Evolutionary conservation across 1,139 yeast genomes (phyloP).

Genomic region (Lodderomyces theae): DNA sequence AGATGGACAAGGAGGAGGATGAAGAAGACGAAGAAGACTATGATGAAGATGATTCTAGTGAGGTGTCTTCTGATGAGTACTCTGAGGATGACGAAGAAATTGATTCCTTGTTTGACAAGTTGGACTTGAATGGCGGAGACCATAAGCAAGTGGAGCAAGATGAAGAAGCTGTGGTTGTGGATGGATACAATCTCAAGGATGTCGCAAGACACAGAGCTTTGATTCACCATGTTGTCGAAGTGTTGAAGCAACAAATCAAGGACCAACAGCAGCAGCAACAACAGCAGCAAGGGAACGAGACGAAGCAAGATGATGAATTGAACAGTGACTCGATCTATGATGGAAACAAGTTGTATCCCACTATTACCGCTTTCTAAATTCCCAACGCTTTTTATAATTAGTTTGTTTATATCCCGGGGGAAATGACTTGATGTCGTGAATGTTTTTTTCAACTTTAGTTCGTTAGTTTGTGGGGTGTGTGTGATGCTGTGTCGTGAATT

Average conservation of each 20-base stretch:
- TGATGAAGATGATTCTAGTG: constrained; percentile 5
- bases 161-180: constrained; percentile 12
- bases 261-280: constrained; percentile 11
- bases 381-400: neutral
- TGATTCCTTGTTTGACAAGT: constrained; percentile 18
- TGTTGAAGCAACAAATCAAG: constrained; percentile 22
- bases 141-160: constrained; percentile 13
- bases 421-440: neutral
- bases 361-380: constrained; percentile 41
- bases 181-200: constrained; percentile 24
- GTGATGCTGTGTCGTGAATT: no score
- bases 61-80: constrained; percentile 14
- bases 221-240: constrained; percentile 30
- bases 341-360: constrained; percentile 35
- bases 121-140: constrained; percentile 10
- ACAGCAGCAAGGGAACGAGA: constrained; percentile 7
- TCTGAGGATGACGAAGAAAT: constrained; percentile 19
- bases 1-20: constrained; percentile 8
- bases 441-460: neutral
- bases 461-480: no score
- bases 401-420: neutral
- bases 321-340: constrained; percentile 8
- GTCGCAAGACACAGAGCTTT: constrained; percentile 39
- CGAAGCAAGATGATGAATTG: constrained; percentile 5
- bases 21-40: constrained; percentile 13